phyloP scores from a whole-genome alignment of 2,329 filamentous ascomycete species.

The Trichoderma sp. region DNA sequence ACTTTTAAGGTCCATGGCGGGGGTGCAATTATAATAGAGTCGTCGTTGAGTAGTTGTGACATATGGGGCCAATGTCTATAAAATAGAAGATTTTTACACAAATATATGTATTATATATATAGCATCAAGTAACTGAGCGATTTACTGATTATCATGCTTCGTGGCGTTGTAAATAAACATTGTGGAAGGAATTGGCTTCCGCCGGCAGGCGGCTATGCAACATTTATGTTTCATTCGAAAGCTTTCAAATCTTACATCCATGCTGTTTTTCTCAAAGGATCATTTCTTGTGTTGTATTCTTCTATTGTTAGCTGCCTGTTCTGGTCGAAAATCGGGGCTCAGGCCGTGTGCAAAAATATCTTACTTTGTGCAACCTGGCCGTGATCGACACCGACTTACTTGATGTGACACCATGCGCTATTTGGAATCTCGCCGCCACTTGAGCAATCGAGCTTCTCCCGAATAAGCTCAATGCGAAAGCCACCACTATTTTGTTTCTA shows the following conservation, averaged over 20 bases:
- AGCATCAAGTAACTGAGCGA: neutral
- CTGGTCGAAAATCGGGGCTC: too few relatives aligned
- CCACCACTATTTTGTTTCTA: too few relatives aligned
- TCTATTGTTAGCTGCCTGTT: too few relatives aligned
- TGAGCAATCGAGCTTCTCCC: too few relatives aligned
- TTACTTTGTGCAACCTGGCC: too few relatives aligned
- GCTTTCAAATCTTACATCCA: neutral
- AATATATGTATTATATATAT: neutral
- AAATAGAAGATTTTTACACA: neutral
- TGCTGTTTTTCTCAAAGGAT: neutral
- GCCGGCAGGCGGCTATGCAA: neutral
- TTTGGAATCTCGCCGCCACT: too few relatives aligned
- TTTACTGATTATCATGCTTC: neutral
- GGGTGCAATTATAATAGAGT: neutral
- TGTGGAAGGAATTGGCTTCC: neutral
- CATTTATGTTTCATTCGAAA: neutral
- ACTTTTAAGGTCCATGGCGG: neutral
- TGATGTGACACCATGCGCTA: too few relatives aligned
- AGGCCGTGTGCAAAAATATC: too few relatives aligned
- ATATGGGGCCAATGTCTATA: neutral
- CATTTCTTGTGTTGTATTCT: neutral
- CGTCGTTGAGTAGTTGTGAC: neutral
- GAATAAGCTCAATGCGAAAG: too few relatives aligned
- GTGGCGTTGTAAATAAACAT: neutral
- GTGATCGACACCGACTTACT: too few relatives aligned